phyloP scores from a whole-genome alignment of 1,139 yeast genomes.

The Pichia sp. region DNA sequence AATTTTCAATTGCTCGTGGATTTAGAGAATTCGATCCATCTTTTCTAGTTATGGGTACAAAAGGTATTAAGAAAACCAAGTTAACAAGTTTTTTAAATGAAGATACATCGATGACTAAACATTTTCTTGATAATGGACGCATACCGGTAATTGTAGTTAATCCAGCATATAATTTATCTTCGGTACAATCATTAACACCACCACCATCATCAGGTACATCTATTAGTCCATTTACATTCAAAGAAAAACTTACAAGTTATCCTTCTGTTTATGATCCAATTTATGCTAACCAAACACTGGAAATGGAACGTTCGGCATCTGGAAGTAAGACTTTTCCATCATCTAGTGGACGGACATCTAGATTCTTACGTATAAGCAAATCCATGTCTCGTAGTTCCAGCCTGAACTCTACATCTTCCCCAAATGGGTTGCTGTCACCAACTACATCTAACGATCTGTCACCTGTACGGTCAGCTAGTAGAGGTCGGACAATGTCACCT shows the following conservation, averaged over 20 bases:
- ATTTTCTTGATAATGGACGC: constrained; percentile 59
- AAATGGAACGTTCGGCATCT: constrained; percentile 13
- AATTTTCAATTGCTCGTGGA: constrained; percentile 48
- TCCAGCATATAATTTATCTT: constrained; percentile 49
- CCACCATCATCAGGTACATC: too few relatives aligned
- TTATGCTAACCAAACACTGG: constrained; percentile 4
- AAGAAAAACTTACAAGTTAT: constrained; percentile 13
- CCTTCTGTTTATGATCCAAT: constrained; percentile 18
- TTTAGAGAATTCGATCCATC: constrained; percentile 59
- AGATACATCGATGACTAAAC: constrained; percentile 46
- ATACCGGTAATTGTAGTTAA: constrained; percentile 67
- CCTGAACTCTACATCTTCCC: constrained; percentile 8
- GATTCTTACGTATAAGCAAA: constrained; percentile 23
- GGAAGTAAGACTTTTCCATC: constrained; percentile 1
- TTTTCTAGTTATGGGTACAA: constrained; percentile 60
- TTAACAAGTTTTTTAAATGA: constrained; percentile 41
- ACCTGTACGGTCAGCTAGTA: constrained; percentile 20
- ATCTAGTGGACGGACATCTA: constrained; percentile 18
- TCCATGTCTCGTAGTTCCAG: constrained; percentile 18
- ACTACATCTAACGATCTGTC: constrained; percentile 3
- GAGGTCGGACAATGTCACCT: constrained; percentile 28
- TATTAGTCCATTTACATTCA: too few relatives aligned
- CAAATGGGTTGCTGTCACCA: constrained; percentile 5
- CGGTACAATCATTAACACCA: too few relatives aligned
- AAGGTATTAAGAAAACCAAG: constrained; percentile 39